Base-by-base conservation (phyloP, 345 rosid species). In the Eucalyptus shirleyi region DNA sequence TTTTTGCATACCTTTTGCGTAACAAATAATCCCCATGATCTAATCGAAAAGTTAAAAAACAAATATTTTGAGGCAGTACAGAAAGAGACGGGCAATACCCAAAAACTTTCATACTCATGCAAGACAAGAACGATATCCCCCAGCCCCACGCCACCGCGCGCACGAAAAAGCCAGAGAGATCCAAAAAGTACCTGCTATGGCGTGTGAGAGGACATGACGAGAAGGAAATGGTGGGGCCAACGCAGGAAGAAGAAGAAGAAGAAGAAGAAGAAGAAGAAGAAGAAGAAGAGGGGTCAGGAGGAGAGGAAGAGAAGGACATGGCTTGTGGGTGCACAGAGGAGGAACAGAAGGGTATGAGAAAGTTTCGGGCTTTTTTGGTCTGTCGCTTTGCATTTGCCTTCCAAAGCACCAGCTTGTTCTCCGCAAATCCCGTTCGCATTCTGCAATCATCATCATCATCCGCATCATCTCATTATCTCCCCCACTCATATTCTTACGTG, bases 1-100 rank as follows among this genome's bases (percentile, higher is more conserved):
- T 86, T 81, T 91, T 89, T 89, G 90, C 47, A 50, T 53, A 86
- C 72, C 87, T 87, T 83, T 13, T 90, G 88, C 90, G 89, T 90
- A 91, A 83, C 89, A 88, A 56, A 93, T 88, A 89, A 89, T 60
- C 37, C 40, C 86, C 42, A n/a, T 18, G 6, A 53, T 88, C 60
- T 32, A 87, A 65, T 55, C 87, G 86, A 83, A 85, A 81, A 88
- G 77, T 88, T 53, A 72, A 82, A 92, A 90, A 28, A 28, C 17
- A 28, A 32, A 49, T 6, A 47, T 77, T 12, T 42, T 21, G 4
- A 77, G 47, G 47, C 85, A 77, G 47, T 77, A 77, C 83, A 77
- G 85, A 77, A 77, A 77, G 85, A 21, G 51, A 87, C 65, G 55
- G 55, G 40, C 55, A 30, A 60, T 28, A 21, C 32, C 53, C 88